phyloP scores from a whole-genome alignment of 2,329 filamentous ascomycete species.

The Dothidotthia symphoricarpi region DNA sequence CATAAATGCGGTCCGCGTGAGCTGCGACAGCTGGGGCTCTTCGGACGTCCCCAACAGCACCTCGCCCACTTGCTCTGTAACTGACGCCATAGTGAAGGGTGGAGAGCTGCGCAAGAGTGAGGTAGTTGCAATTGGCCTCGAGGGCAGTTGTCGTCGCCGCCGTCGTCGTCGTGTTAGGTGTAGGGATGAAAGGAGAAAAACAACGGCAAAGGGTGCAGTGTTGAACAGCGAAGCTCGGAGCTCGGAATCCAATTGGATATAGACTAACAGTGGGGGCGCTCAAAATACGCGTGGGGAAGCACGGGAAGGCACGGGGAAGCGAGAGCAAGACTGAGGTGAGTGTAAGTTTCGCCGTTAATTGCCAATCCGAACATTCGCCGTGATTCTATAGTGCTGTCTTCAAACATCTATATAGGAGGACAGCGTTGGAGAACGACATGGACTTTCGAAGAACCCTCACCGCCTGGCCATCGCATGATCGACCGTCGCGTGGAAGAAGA shows the following conservation, averaged over 20 bases:
- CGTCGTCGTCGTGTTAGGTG: constrained; percentile 8
- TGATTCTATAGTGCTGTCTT: no score
- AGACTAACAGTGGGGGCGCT: constrained; percentile 3
- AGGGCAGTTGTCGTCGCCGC: constrained; percentile 7
- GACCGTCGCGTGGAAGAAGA: no score
- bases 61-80: constrained; percentile 67
- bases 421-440: neutral
- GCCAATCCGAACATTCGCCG: no score
- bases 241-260: no score
- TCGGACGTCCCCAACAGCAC: constrained; percentile 64
- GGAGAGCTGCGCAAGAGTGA: constrained; percentile 11
- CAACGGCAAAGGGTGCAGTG: constrained; percentile 11
- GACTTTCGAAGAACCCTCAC: no score
- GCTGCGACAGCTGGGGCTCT: constrained; percentile 65
- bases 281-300: no score
- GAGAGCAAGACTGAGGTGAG: constrained; percentile 1
- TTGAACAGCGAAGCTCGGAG: constrained; percentile 14
- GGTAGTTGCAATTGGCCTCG: constrained; percentile 30
- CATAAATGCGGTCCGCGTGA: constrained; percentile 73
- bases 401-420: no score
- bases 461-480: no score
- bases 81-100: constrained; percentile 43
- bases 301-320: no score
- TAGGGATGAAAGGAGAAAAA: constrained; percentile 12
- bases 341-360: constrained; percentile 1